Conservation (phyloP, 768 basidiomycete genomes). For the Hygrophorus pudorinus region DNA sequence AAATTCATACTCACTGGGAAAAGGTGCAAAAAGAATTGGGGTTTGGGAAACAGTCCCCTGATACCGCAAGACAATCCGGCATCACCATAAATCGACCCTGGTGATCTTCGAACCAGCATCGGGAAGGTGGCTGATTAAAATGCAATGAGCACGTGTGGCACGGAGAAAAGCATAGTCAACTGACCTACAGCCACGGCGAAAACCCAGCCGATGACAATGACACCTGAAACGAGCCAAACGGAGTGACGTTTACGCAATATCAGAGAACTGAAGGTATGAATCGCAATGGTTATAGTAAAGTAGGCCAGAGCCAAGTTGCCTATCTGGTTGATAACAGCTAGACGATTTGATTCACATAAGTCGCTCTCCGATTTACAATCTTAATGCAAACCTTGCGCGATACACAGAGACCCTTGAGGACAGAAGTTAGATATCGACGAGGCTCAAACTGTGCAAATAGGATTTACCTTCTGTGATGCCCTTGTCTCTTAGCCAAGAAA, state of each 20-base stretch:
- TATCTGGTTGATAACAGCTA: conserved; percentile 50
- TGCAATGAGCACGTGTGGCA: background rate
- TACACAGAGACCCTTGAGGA: conserved; percentile 37
- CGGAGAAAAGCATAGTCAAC: conserved; percentile 10
- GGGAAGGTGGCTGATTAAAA: conserved; percentile 24
- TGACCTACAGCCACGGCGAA: conserved; percentile 39
- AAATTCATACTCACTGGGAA: conserved; percentile 47
- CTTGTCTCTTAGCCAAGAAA: conserved; percentile 35
- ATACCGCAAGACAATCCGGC: conserved; percentile 45
- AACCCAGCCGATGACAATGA: conserved; percentile 46
- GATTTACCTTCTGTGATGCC: conserved; percentile 35
- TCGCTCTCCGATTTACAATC: background rate
- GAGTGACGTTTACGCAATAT: conserved; percentile 48
- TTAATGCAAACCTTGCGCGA: conserved; percentile 41
- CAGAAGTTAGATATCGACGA: background rate
- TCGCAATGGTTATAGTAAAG: conserved; percentile 54
- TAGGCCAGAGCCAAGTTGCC: conserved; percentile 52
- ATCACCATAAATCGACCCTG: conserved; percentile 40
- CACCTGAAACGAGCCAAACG: conserved; percentile 30
- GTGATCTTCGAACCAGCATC: conserved; percentile 18
- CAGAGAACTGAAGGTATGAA: conserved; percentile 62
- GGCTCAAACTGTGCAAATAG: too few species aligned
- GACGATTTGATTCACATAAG: background rate
- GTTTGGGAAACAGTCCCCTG: conserved; percentile 26
- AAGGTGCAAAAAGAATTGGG: conserved; percentile 44